phyloP scores from a whole-genome alignment of 805 yeast species.

The Hanseniaspora jakobsenii region DNA sequence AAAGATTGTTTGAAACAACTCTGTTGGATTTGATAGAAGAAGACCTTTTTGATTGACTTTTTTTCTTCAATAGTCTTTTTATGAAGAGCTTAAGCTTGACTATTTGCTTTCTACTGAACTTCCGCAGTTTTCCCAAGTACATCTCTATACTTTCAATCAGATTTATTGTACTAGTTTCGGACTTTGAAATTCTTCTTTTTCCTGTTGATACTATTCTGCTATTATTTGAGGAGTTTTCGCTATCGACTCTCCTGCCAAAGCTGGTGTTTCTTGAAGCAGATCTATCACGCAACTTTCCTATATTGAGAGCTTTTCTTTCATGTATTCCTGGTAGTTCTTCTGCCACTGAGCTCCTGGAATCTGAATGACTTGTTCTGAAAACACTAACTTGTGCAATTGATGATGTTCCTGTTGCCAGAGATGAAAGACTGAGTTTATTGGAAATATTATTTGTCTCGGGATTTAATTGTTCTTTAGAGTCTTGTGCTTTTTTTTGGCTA shows the following conservation, averaged over 20 bases:
- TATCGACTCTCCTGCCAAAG: conserved; percentile 21
- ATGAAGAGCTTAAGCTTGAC: conserved; percentile 4
- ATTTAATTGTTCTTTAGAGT: not conserved
- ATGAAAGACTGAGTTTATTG: conserved; percentile 11
- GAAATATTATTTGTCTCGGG: not conserved
- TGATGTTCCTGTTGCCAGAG: conserved; percentile 10
- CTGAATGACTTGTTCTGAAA: conserved; percentile 6
- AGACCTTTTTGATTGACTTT: not conserved
- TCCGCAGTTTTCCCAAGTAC: not conserved
- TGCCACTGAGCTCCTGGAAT: no score
- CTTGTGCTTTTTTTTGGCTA: not conserved
- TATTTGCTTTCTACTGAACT: conserved; percentile 6
- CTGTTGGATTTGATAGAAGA: not conserved
- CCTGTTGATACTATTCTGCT: conserved; percentile 1
- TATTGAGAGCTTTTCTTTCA: conserved; percentile 16
- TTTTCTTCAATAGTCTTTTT: not conserved
- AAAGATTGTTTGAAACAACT: conserved; percentile 5
- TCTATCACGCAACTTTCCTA: conserved; percentile 23
- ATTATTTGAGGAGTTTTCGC: not conserved
- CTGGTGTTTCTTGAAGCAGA: conserved; percentile 24
- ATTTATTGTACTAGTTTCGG: not conserved
- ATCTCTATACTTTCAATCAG: not conserved
- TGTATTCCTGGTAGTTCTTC: no score
- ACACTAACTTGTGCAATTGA: conserved; percentile 12
- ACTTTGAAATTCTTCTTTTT: not conserved